phyloP scores from a whole-genome alignment of 257 asterid species.

The Plantago ovata region DNA sequence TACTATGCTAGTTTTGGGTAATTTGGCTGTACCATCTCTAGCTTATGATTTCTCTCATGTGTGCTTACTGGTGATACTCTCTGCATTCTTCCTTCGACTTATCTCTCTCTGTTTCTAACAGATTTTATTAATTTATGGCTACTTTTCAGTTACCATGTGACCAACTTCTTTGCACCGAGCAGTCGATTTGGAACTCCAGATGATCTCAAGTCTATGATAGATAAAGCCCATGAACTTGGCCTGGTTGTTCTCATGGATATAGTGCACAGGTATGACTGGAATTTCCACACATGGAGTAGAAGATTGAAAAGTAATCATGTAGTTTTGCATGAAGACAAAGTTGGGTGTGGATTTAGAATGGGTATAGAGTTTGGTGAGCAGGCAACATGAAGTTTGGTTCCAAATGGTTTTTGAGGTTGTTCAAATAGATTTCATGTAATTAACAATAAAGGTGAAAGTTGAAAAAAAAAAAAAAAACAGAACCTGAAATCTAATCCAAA shows the following conservation, averaged over 20 bases:
- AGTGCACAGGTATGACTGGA: constrained; percentile 78
- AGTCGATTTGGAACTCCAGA: constrained; percentile 98
- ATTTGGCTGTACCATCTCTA: constrained; percentile 9
- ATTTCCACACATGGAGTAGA: constrained; percentile 20
- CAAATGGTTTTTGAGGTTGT: too few relatives aligned
- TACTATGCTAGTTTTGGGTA: constrained; percentile 99
- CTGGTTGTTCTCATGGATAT: constrained; percentile 96
- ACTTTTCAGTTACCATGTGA: constrained; percentile 84
- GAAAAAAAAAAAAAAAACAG: too few relatives aligned
- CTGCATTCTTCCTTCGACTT: constrained; percentile 2
- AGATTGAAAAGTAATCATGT: constrained; percentile 10
- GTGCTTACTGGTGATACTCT: constrained; percentile 4
- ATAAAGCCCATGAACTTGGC: constrained; percentile 96
- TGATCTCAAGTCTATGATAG: constrained; percentile 91
- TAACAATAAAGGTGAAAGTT: too few relatives aligned
- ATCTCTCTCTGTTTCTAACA: constrained; percentile 23
- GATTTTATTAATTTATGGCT: constrained; percentile 13
- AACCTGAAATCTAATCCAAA: too few relatives aligned
- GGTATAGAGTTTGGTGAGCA: constrained; percentile 13
- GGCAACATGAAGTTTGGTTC: too few relatives aligned
- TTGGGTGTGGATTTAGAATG: too few relatives aligned
- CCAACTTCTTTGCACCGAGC: constrained; percentile 99
- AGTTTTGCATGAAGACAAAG: constrained; percentile 3
- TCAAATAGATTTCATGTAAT: too few relatives aligned
- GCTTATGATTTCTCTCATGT: constrained; percentile 13